Evolutionary conservation across 306 rosid species (phyloP).

Genomic region (Prunus kanzakura): DNA sequence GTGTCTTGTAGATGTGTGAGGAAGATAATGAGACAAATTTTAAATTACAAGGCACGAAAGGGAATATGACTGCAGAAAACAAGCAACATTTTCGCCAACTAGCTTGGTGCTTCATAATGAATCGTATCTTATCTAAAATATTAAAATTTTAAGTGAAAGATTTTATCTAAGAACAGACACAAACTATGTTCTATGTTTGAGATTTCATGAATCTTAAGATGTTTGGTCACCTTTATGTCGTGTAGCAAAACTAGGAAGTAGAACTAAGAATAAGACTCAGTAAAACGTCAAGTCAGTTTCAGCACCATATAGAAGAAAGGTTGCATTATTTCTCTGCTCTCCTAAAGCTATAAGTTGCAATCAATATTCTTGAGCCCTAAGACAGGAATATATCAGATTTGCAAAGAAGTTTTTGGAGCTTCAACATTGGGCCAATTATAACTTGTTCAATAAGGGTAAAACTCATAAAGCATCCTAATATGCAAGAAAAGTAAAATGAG

Average conservation of each 20-base stretch:
- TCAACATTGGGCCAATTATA: not conserved
- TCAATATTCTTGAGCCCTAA: not conserved
- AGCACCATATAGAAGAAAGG: not conserved
- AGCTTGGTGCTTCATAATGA: too few species aligned
- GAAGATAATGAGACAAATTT: not conserved
- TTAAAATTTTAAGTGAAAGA: not conserved
- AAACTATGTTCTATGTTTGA: not conserved
- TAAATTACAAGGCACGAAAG: not conserved
- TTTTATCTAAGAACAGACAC: not conserved
- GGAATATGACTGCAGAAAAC: not conserved
- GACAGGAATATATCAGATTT: not conserved
- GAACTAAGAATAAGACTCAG: not conserved
- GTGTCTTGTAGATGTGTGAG: not conserved
- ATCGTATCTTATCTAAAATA: not conserved
- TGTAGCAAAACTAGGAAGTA: not conserved
- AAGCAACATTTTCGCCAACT: not conserved
- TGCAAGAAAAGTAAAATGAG: not conserved
- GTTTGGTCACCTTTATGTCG: not conserved
- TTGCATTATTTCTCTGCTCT: not conserved
- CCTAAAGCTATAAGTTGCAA: not conserved
- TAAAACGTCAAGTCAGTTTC: not conserved
- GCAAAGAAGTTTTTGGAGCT: not conserved
- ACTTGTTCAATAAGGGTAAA: not conserved
- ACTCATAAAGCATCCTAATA: not conserved
- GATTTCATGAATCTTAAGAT: not conserved